Evolutionary conservation across 2,329 filamentous ascomycete genomes (phyloP), one percentile per base, ranked within the genome.

Genomic region (Emmonsiellopsis sp.): DNA sequence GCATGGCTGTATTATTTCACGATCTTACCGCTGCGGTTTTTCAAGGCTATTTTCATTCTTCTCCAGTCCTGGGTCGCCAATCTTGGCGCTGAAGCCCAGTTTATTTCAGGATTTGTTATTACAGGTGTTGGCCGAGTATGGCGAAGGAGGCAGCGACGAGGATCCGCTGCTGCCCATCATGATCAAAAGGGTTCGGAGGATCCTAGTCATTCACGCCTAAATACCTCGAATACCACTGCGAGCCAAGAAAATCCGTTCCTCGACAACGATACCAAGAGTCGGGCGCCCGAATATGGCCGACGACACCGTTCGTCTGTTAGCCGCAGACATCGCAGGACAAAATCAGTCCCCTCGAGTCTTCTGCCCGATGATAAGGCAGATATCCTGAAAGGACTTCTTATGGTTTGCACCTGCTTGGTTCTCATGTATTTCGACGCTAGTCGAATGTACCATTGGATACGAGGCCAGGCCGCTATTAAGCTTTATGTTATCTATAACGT

Each of bases 401-500:
- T 98, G 56, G 80, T 96, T 48, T 84, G 82, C 63, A 96, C 89
- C 64, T 95, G 88, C 61, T 75, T 86, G 50, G 83, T 92, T 11
- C 76, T 98, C 49, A 92, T 95, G 84, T 85, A 82, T 27, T 85
- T 98, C 45, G 94, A 98, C 67, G 93, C 93, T 5, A 96, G 91
- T 65, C 83, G 91, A 50, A 96, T 97, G 88, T 98, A 98, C 65
- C 93, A 98, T 68, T 91, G 91, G 63, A 95, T 98, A 62, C 86
- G 92, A 46, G 93, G 90, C 0, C 93, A 98, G 69, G 92, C 91
- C 1, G 91, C 92, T 6, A 96, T 98, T 73, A 98, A 98, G 67
- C 80, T 98, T 9, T 98, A 98, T 68, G 93, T 98, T 55, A 97
- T 98, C 53, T 98, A 95, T 76, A 98, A 98, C 65, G 88, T 96